Conservation (phyloP, 164 flowering plant species). For the Tetracentron sinense region DNA sequence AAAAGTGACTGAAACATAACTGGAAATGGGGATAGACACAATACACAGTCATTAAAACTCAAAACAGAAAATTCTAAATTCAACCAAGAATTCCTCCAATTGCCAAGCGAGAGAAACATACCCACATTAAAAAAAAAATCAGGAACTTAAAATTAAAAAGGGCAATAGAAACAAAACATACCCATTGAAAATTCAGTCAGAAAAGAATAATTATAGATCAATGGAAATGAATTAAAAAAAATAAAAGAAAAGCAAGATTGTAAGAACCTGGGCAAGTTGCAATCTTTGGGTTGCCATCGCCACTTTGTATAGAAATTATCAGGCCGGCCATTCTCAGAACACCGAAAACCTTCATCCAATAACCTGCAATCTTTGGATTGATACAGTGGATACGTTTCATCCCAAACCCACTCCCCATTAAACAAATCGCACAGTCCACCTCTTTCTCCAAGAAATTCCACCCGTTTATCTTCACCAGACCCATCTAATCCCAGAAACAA, state of each 20-base stretch:
- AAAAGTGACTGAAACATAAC: too few species aligned
- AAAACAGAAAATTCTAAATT: not conserved
- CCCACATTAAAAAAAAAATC: not conserved
- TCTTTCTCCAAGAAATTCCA: conserved; percentile 32
- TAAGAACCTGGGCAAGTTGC: conserved; percentile 85
- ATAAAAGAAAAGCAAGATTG: not conserved
- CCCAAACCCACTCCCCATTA: conserved; percentile 85
- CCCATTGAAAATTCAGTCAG: not conserved
- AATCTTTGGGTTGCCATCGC: conserved; percentile 91
- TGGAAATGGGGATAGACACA: too few species aligned
- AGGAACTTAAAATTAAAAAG: not conserved
- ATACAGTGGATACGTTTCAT: conserved; percentile 70
- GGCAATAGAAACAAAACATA: not conserved
- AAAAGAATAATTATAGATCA: not conserved
- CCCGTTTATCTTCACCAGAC: conserved; percentile 6
- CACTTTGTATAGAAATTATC: conserved; percentile 79
- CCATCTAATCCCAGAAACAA: conserved; percentile 31
- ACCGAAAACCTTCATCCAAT: conserved; percentile 74
- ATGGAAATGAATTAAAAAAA: conserved; percentile 9
- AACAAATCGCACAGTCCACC: conserved; percentile 57
- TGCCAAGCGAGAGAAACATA: not conserved
- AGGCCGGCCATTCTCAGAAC: conserved; percentile 73
- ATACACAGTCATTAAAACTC: too few species aligned
- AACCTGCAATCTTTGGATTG: conserved; percentile 57
- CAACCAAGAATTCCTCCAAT: not conserved